Evolutionary conservation across 2,329 filamentous ascomycete species (phyloP).

Genomic region (Neoscytalidium dimidiatum): DNA sequence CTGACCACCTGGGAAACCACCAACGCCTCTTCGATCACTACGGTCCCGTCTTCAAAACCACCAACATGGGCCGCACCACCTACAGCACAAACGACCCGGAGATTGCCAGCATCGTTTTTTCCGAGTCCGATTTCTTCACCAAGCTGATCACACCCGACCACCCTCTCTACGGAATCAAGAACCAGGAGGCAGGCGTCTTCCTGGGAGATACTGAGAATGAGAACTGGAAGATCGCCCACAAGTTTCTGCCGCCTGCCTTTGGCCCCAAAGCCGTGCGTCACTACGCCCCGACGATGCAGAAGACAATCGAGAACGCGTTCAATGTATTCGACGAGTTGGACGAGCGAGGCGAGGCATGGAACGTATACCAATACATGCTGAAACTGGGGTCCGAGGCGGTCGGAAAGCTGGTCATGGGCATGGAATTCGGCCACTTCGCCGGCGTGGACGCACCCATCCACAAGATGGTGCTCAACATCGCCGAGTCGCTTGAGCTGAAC

Average conservation of each 20-base stretch:
- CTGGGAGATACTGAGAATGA: constrained; percentile 52
- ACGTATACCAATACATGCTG: constrained; percentile 54
- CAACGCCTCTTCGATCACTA: constrained; percentile 42
- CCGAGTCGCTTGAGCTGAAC: constrained; percentile 55
- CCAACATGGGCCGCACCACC: constrained; percentile 37
- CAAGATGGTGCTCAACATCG: constrained; percentile 55
- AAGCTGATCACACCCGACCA: constrained; percentile 39
- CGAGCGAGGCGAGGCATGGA: constrained; percentile 45
- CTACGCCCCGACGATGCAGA: constrained; percentile 62
- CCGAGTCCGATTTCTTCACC: constrained; percentile 43
- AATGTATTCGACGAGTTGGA: constrained; percentile 53
- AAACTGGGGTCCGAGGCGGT: constrained; percentile 49
- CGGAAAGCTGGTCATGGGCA: constrained; percentile 46
- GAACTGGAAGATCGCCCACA: constrained; percentile 57
- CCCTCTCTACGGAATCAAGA: constrained; percentile 36
- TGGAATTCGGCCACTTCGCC: constrained; percentile 50
- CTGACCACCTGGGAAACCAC: constrained; percentile 46
- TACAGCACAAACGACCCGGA: constrained; percentile 41
- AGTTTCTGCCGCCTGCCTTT: constrained; percentile 62
- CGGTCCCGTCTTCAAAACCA: constrained; percentile 40
- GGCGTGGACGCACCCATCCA: constrained; percentile 50
- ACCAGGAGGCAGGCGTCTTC: constrained; percentile 34
- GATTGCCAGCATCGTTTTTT: constrained; percentile 34
- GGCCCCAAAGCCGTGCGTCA: constrained; percentile 62
- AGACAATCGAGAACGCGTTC: constrained; percentile 54